Evolutionary conservation across 163 green algal species (phyloP).

Genomic region (Scenedesmus sp.): DNA sequence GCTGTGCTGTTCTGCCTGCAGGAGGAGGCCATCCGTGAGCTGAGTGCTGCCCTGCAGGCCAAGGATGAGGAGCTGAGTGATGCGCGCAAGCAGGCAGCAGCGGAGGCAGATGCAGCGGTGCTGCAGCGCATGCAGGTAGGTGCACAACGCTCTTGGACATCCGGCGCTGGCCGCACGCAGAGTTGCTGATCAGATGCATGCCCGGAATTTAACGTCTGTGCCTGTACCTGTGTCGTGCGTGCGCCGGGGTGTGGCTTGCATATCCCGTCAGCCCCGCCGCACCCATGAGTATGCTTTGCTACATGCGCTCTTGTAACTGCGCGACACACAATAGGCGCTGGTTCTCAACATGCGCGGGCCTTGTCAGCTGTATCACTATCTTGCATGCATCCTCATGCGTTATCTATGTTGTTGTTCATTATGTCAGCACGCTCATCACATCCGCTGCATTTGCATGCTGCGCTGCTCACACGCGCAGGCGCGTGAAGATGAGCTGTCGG

Average conservation of each 20-base stretch:
- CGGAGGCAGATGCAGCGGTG: slow-evolving; percentile 69
- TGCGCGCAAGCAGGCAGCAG: slow-evolving; percentile 63
- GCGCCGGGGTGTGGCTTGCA: too few species aligned
- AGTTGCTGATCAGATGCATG: not conserved
- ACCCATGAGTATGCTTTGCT: too few species aligned
- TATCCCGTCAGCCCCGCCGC: too few species aligned
- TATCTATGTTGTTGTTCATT: too few species aligned
- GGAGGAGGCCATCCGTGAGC: slow-evolving; percentile 80
- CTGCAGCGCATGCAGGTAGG: slow-evolving; percentile 63
- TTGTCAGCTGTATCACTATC: too few species aligned
- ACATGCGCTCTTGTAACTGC: too few species aligned
- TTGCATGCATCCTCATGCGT: too few species aligned
- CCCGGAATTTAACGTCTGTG: too few species aligned
- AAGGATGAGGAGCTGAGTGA: slow-evolving; percentile 38
- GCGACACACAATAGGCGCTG: too few species aligned
- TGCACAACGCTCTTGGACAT: too few species aligned
- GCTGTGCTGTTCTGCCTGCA: slow-evolving; percentile 3
- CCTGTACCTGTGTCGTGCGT: too few species aligned
- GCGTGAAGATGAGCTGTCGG: slow-evolving; percentile 56
- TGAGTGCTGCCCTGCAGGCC: slow-evolving; percentile 76
- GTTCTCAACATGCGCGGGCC: too few species aligned
- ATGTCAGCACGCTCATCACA: not conserved
- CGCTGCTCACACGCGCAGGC: slow-evolving; percentile 10
- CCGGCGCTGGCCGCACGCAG: not conserved
- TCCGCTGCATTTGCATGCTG: not conserved